Percentiles rank a stretch among this genome's conserved stretches.
Conservation (phyloP, 306 rosid genomes). For the Ammopiptanthus mongolicus region DNA sequence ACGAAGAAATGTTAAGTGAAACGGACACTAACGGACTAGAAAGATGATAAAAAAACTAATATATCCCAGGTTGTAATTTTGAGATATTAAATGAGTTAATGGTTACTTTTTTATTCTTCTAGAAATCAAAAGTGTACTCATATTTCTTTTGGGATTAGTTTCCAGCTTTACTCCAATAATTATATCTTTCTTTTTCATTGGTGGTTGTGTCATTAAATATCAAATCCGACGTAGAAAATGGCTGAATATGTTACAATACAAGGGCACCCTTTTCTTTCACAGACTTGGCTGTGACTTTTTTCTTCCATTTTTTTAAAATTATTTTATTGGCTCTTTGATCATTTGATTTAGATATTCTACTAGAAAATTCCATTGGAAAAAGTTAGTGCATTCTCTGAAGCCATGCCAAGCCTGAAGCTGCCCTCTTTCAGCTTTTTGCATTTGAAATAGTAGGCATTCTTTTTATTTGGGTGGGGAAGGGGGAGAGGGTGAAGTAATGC, state of each 20-base stretch:
- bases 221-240: conserved; percentile 31
- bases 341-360: conserved; percentile 20
- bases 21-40: too few relatives aligned
- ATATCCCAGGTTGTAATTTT: too few relatives aligned
- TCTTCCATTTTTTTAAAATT: background rate
- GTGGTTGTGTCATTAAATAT: conserved; percentile 12
- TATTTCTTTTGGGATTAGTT: too few relatives aligned
- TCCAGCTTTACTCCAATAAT: too few relatives aligned
- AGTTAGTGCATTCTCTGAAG: conserved; percentile 7
- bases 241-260: conserved; percentile 22
- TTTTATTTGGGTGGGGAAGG: background rate
- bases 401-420: background rate
- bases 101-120: too few relatives aligned
- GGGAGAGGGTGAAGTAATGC: background rate
- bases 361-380: conserved; percentile 17
- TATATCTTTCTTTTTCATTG: conserved; percentile 21
- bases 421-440: background rate
- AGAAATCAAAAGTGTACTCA: too few relatives aligned
- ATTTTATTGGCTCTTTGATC: conserved; percentile 6
- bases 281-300: conserved; percentile 20
- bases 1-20: too few relatives aligned
- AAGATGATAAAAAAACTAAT: too few relatives aligned
- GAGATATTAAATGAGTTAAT: too few relatives aligned
- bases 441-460: background rate
- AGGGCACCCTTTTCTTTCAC: conserved; percentile 28